Evolutionary conservation across 768 basidiomycete species (phyloP), one percentile per base, ranked within the genome.

Genomic region (Trametes cingulata): DNA sequence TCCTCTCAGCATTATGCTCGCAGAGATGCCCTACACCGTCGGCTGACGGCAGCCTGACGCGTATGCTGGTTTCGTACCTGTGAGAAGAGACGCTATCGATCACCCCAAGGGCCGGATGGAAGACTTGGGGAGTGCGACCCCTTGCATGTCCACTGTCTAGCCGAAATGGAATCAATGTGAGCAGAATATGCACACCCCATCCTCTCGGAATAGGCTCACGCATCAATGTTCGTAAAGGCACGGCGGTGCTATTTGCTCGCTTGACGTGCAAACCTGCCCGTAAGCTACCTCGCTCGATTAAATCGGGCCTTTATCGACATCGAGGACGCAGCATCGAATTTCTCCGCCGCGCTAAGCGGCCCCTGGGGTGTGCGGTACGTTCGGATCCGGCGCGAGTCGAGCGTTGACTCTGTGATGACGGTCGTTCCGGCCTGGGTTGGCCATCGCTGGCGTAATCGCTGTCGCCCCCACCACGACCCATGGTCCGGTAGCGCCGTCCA

Each of bases 1-100:
- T 61, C 60, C 60, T 41, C 56, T 41, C 37, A 49, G 40, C 14
- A 29, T 15, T 25, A 10, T 41, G 25, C 56, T 42, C 15, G 33
- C 2, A 46, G 19, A n/a, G 9, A 24, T 3, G 22, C 41, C 20
- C 3, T 14, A 15, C 14, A 20, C 1, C 46, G 33, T 20, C 12
- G 20, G 25, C 14, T 42, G 29, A 20, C 50, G 35, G 19, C 15
- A 37, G 12, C 10, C 6, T 50, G 39, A 20, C 33, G n/a, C 25
- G 25, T 50, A 13, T 35, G n/a, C 5, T 8, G 24, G 29, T 33
- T 49, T 25, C 24, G 56, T 49, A 41, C 54, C 47, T 57, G 56
- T 25, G 15, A 50, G 56, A 49, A 49, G 47, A 49, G 47, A 14
- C 25, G 47, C 36, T 24, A 42, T 40, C 27, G 46, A 56, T 48